Base-by-base conservation (phyloP, 176 grass and related monocot species). In the Carex littledalei region DNA sequence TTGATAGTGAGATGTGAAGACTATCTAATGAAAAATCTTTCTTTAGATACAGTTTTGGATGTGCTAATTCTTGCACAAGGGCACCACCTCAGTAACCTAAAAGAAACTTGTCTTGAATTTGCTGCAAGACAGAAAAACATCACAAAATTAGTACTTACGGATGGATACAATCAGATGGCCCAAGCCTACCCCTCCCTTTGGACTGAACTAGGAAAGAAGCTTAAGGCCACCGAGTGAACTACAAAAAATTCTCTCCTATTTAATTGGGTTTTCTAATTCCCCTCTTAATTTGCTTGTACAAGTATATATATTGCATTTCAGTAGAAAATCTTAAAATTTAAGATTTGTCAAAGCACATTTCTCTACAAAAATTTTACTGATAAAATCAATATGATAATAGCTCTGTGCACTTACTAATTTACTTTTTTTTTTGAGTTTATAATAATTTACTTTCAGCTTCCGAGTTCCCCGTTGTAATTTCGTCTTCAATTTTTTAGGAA, bases 1-100 rank as follows among this genome's bases (percentile, higher is more conserved):
- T 61, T 90, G 6, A 90, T 84, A 52, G 16, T 78, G 50, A 72
- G 84, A 14, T 87, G 89, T 54, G 63, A 90, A 70, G 21, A 49
- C 12, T 35, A 34, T 59, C 26, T 80, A 58, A 37, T 55, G 2
- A 13, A 80, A 80, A 59, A 35, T 35, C 53, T 60, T 15, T 80
- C 10, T 62, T 32, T 80, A 8, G 22, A 80, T 32, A 58, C 78
- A 43, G 29, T 80, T 37, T 15, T 59, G 8, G 53, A 26, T 62
- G 15, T 55, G 22, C 26, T 80, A 34, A 9, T 59, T 18, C 8
- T 62, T 35, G 53, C 55, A 13, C 18, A 78, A 5, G 5, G 29
- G 24, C 55, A 62, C 18, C 8, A 37, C 14, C 34, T 29, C 34
- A 41, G 2, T 37, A 55, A 34, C 14, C 52, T 80, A 18, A 80